These are phyloP conservation scores for Kwoniella shandongensis DNA, from an alignment of 768 basidiomycete genomes.

Conservation along the genomic window DNA sequence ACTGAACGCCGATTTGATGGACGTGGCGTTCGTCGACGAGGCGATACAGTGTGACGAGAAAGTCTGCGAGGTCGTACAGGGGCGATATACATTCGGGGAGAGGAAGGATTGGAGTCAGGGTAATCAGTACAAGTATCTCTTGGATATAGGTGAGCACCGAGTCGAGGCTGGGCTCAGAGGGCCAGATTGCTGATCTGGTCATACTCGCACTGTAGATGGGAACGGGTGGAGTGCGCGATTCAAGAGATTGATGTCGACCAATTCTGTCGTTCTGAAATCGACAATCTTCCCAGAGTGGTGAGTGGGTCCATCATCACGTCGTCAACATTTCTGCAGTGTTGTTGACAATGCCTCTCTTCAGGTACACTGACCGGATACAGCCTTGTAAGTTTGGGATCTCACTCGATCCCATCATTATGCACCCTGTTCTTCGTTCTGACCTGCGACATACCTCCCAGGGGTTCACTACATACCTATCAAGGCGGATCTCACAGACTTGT, in stretches of 20 bases:
- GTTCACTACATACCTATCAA: constrained; percentile 54
- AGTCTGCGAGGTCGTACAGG: constrained; percentile 28
- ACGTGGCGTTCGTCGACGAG: constrained; percentile 47
- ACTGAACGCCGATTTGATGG: constrained; percentile 41
- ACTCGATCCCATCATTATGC: not conserved
- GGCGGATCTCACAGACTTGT: constrained; percentile 54
- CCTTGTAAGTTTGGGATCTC: constrained; percentile 21
- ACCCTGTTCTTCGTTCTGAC: not conserved
- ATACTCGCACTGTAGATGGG: constrained; percentile 49
- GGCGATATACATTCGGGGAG: constrained; percentile 30
- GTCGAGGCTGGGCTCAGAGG: not conserved
- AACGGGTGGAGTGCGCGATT: constrained; percentile 55
- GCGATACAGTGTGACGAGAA: constrained; percentile 46
- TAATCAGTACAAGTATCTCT: constrained; percentile 50
- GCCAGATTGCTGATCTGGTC: constrained; percentile 4
- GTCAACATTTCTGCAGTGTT: not conserved
- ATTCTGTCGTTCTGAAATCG: constrained; percentile 49
- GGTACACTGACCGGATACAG: constrained; percentile 27
- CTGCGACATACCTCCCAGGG: constrained; percentile 15
- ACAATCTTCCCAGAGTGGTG: constrained; percentile 54
- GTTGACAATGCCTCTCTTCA: not conserved
- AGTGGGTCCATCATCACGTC: constrained; percentile 33
- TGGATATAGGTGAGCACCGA: constrained; percentile 46
- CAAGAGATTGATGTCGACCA: constrained; percentile 53
- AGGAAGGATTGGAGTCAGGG: constrained; percentile 37